phyloP scores from a whole-genome alignment of 768 basidiomycete species.

The Mycena sanguinolenta region DNA sequence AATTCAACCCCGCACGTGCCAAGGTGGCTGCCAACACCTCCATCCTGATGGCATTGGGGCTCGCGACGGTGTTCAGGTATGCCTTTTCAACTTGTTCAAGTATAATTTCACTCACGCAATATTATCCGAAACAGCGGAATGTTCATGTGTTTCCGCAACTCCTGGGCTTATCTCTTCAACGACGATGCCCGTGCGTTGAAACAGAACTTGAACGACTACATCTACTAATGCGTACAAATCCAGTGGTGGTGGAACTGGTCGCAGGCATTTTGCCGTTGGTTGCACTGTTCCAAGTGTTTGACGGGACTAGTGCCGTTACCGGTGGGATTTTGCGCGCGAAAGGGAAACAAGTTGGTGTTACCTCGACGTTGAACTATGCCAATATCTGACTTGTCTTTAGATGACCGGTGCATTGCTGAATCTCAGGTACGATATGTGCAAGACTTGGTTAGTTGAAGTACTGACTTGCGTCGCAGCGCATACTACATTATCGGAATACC shows the following conservation, averaged over 20 bases:
- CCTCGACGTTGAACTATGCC: not conserved
- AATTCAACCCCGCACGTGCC: constrained; percentile 81
- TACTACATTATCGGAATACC: constrained; percentile 87
- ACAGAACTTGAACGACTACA: not conserved
- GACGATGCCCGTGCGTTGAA: constrained; percentile 64
- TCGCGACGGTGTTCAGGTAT: constrained; percentile 79
- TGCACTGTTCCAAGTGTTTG: constrained; percentile 87
- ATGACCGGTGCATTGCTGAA: constrained; percentile 85
- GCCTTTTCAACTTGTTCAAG: constrained; percentile 16
- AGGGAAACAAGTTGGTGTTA: constrained; percentile 72
- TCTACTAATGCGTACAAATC: not conserved
- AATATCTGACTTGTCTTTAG: constrained; percentile 46
- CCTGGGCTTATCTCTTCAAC: constrained; percentile 85
- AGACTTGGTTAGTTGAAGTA: not conserved
- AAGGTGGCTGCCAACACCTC: constrained; percentile 74
- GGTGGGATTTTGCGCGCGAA: constrained; percentile 86
- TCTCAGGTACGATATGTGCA: constrained; percentile 61
- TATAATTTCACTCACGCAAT: not conserved
- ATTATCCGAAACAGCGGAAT: constrained; percentile 53
- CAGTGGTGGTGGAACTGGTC: constrained; percentile 71
- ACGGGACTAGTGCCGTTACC: constrained; percentile 77
- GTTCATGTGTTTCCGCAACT: constrained; percentile 71
- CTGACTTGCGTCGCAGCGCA: constrained; percentile 54
- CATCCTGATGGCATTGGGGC: constrained; percentile 72
- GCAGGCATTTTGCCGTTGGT: constrained; percentile 82